Evolutionary conservation across 495 filamentous ascomycete species (phyloP), one percentile per base, ranked within the genome.

Genomic region (Cercophora newfieldiana): DNA sequence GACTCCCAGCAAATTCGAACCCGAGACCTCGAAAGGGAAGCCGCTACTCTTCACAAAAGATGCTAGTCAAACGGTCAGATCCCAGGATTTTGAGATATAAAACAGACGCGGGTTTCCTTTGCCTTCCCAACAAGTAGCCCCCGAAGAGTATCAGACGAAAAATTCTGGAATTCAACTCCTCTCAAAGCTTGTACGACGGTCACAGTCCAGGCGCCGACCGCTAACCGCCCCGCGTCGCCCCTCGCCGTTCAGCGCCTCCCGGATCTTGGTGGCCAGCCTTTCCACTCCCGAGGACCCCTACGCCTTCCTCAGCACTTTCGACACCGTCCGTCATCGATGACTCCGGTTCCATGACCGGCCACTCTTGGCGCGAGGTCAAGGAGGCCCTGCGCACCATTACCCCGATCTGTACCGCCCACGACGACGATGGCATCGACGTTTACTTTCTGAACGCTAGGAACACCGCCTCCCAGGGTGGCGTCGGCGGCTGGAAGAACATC

Each of bases 251-350:
- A 56, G 37, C 31, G 61, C 68, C 1, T 68, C 64, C 12, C 60
- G 62, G 65, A 59, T 69, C 62, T 72, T 70, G n/a, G 12, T 61
- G 30, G 67, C 61, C 10, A 65, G 54, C 60, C 63, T 77, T 61
- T 68, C 66, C 0, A 71, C 70, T 0, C 49, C 66, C 10, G 90
- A 94, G 69, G 87, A 91, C 75, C 86, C 81, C 0, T 96, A 92
- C 74, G 84, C 87, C n/a, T 96, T 97, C 77, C 91, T 98, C 28
- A 68, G 69, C 19, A 83, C 83, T 54, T 98, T 97, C 77, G 92
- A 98, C 82, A 98, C 94, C 29, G 77, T 94, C 63, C 80, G 80
- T 99, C 0, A 92, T 99, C 74, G 95, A 99, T 74, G 95, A 99
- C 83, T 92, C 89, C 56, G 86, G 88, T 29, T 92, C 88, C 74